Percentiles rank a stretch among this genome's conserved stretches.
Conservation (phyloP, 345 rosid genomes). For the Heritiera littoralis region DNA sequence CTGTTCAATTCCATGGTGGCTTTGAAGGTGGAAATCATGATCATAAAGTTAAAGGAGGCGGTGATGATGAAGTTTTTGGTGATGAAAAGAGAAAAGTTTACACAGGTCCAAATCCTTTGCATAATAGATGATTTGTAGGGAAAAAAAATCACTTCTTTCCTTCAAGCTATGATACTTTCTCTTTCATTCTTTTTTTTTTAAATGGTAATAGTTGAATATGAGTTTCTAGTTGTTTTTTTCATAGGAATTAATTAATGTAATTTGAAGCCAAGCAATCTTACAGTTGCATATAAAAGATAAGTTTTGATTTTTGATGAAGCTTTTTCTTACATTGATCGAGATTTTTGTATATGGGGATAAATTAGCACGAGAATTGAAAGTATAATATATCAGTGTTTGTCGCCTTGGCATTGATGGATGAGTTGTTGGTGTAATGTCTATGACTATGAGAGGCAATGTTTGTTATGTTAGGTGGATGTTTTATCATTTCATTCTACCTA, state of each 20-base stretch:
- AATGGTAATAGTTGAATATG: constrained; percentile 8
- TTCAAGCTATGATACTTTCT: neutral
- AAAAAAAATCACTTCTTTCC: neutral
- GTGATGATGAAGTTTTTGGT: neutral
- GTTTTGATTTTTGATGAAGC: neutral
- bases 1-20: neutral
- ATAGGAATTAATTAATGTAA: constrained; percentile 12
- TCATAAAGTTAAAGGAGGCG: constrained; percentile 7
- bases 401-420: constrained; percentile 5
- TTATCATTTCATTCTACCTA: neutral
- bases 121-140: constrained; percentile 18
- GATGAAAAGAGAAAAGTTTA: constrained; percentile 28
- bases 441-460: constrained; percentile 4
- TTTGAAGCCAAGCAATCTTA: neutral
- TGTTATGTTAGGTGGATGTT: constrained; percentile 18
- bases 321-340: neutral
- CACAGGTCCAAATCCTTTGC: constrained; percentile 31
- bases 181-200: neutral
- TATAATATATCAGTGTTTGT: neutral
- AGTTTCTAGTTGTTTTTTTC: constrained; percentile 10
- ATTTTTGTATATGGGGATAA: neutral
- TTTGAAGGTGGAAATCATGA: neutral
- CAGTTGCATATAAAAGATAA: neutral
- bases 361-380: neutral
- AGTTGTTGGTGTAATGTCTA: constrained; percentile 13